Evolutionary conservation across 2,329 filamentous ascomycete species (phyloP).

Genomic region (Ustilaginoidea virens): DNA sequence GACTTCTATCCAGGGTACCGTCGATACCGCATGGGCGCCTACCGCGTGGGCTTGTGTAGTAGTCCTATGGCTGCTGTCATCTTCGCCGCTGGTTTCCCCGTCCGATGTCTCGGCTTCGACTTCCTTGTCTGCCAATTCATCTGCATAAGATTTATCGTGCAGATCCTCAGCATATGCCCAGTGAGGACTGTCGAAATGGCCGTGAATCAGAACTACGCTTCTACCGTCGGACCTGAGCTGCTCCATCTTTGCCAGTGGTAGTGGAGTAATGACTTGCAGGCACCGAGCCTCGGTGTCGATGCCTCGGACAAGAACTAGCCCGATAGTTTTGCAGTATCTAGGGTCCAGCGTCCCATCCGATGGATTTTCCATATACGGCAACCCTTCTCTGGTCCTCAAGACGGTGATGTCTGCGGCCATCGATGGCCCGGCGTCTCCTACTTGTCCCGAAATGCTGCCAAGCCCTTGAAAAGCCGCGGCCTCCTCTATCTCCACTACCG

Average conservation of each 20-base stretch:
- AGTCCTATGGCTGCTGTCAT: constrained; percentile 1
- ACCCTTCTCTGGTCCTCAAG: constrained; percentile 25
- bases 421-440: constrained; percentile 2
- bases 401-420: constrained; percentile 3
- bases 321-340: constrained; percentile 39
- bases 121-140: constrained; percentile 14
- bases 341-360: constrained; percentile 44
- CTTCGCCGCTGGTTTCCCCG: constrained; percentile 20
- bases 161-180: constrained; percentile 57
- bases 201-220: constrained; percentile 47
- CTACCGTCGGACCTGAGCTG: constrained; percentile 24
- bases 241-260: constrained; percentile 24
- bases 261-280: constrained; percentile 52
- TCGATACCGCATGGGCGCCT: not conserved
- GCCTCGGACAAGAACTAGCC: constrained; percentile 53
- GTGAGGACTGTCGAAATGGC: constrained; percentile 50
- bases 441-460: not conserved
- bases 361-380: constrained; percentile 47
- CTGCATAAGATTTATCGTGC: constrained; percentile 21
- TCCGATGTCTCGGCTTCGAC: constrained; percentile 18
- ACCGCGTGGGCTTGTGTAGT: no score
- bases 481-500: constrained; percentile 47
- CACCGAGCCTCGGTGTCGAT: constrained; percentile 39
- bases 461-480: constrained; percentile 29
- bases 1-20: not conserved